Percentiles rank a stretch among this genome's conserved stretches.
Evolutionary conservation across 495 filamentous ascomycete species (phyloP).

Genomic region (Talaromyces borbonicus): DNA sequence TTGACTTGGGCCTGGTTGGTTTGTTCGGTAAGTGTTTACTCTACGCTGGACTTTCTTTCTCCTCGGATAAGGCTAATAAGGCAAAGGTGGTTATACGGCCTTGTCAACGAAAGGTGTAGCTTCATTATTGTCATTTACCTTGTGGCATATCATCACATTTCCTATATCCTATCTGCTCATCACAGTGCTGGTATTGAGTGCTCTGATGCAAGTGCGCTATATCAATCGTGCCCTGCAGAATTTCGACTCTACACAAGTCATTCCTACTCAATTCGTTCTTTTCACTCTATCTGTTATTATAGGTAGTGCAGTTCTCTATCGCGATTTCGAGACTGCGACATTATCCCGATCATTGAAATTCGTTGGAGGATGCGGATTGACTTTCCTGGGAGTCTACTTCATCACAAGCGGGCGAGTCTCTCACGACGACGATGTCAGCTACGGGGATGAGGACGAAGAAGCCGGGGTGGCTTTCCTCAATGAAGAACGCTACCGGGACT

Average conservation of each 20-base stretch:
- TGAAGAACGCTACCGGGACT: conserved; percentile 33
- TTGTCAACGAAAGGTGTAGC: conserved; percentile 94
- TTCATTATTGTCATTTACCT: conserved; percentile 79
- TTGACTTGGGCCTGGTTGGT: conserved; percentile 87
- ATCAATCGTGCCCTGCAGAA: conserved; percentile 88
- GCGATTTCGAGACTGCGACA: conserved; percentile 80
- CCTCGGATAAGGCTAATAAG: conserved; percentile 19
- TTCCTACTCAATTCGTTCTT: conserved; percentile 91
- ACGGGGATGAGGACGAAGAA: conserved; percentile 37
- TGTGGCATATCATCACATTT: conserved; percentile 79
- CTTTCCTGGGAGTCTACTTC: conserved; percentile 88
- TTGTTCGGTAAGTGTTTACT: conserved; percentile 71
- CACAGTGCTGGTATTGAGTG: conserved; percentile 67
- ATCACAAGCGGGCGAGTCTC: conserved; percentile 60
- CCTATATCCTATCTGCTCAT: conserved; percentile 82
- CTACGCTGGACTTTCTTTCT: not conserved
- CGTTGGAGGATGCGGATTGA: conserved; percentile 76
- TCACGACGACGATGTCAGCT: conserved; percentile 34
- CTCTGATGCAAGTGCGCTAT: conserved; percentile 91
- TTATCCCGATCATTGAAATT: conserved; percentile 67
- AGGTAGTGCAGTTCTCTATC: conserved; percentile 83
- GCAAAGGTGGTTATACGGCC: conserved; percentile 80
- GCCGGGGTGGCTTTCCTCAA: conserved; percentile 32
- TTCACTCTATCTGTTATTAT: conserved; percentile 95
- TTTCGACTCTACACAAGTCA: conserved; percentile 95